Evolutionary conservation across 1,284 basidiomycete genomes (phyloP).

Genomic region (Takashimella tepidaria): DNA sequence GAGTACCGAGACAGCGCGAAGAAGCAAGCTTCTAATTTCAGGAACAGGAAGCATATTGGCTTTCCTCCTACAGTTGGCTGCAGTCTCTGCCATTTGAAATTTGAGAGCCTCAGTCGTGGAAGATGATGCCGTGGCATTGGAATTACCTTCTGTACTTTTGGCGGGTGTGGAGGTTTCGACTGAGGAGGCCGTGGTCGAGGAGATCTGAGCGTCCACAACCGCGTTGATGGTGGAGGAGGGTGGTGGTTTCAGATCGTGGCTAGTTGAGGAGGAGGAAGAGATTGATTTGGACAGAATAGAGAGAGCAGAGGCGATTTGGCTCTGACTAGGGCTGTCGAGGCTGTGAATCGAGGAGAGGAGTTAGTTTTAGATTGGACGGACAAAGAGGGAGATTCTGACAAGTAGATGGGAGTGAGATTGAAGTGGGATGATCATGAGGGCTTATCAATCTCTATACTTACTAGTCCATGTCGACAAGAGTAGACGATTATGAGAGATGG

Average conservation of each 20-base stretch:
- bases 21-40: conserved; percentile 78
- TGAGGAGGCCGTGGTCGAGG: conserved; percentile 1
- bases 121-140: conserved; percentile 53
- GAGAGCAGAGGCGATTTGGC: conserved; percentile 42
- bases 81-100: conserved; percentile 62
- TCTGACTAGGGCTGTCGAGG: conserved; percentile 44
- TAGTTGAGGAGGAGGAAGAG: conserved; percentile 27
- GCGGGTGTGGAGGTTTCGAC: conserved; percentile 10
- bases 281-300: conserved; percentile 25
- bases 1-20: conserved; percentile 77
- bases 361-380: neutral
- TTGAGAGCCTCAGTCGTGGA: conserved; percentile 63
- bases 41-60: conserved; percentile 65
- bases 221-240: conserved; percentile 25
- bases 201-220: conserved; percentile 18
- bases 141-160: conserved; percentile 34
- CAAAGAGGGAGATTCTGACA: neutral
- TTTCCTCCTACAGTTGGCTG: conserved; percentile 65
- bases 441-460: no score
- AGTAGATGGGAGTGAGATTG: neutral
- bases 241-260: conserved; percentile 8
- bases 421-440: no score
- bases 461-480: conserved; percentile 31
- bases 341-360: conserved; percentile 15
- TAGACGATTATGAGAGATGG: neutral